Evolutionary conservation across 495 filamentous ascomycete genomes (phyloP).

Genomic region (Terfezia boudieri): DNA sequence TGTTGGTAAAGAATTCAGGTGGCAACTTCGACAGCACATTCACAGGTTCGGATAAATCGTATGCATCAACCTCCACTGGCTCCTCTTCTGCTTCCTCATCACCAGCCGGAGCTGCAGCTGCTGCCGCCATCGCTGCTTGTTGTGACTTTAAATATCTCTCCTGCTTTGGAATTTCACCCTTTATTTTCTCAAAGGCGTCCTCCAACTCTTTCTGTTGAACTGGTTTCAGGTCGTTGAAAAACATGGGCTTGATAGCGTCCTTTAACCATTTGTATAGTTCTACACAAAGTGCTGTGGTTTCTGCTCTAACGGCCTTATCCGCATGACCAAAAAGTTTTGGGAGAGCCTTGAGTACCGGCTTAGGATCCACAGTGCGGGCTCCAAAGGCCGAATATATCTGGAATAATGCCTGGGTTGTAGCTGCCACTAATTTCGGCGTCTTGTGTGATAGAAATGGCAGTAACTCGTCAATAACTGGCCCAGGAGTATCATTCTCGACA

Average conservation of each 20-base stretch:
- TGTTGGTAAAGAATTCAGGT: constrained; percentile 53
- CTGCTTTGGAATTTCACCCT: constrained; percentile 65
- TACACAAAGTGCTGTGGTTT: constrained; percentile 75
- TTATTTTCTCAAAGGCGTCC: constrained; percentile 78
- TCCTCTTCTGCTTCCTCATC: constrained; percentile 50
- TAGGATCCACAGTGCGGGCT: constrained; percentile 89
- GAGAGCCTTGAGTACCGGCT: constrained; percentile 72
- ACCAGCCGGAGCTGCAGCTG: constrained; percentile 34
- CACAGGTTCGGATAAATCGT: constrained; percentile 77
- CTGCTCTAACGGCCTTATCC: constrained; percentile 94
- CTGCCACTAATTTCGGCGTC: constrained; percentile 81
- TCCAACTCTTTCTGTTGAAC: constrained; percentile 90
- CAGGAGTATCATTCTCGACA: constrained; percentile 71
- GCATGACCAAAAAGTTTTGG: constrained; percentile 89
- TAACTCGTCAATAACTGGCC: constrained; percentile 74
- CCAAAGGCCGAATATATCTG: constrained; percentile 80
- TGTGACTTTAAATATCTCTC: constrained; percentile 75
- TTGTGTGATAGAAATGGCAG: constrained; percentile 73
- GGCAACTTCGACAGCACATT: constrained; percentile 73
- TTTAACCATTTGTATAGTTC: constrained; percentile 94
- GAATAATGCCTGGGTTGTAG: constrained; percentile 54
- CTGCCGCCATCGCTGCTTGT: constrained; percentile 58
- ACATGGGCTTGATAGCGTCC: constrained; percentile 94
- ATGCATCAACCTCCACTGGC: constrained; percentile 48
- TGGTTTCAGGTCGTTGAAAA: constrained; percentile 88